phyloP scores from a whole-genome alignment of 306 rosid species.

The Inga oerstediana region DNA sequence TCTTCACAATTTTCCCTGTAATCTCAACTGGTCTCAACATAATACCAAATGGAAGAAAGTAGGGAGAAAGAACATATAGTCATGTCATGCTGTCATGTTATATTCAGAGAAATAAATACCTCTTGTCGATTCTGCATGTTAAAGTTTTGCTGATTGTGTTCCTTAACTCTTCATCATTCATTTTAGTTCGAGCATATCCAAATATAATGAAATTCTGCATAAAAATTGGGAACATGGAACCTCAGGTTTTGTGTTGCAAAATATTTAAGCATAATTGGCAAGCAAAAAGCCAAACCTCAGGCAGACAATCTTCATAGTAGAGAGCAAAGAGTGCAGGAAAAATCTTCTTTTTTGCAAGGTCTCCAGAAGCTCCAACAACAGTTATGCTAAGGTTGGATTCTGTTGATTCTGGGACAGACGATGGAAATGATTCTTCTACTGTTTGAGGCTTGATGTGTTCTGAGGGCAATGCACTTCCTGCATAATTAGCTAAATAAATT shows the following conservation, averaged over 20 bases:
- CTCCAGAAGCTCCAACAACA: constrained; percentile 98
- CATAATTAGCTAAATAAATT: constrained; percentile 18
- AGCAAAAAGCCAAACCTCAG: constrained; percentile 57
- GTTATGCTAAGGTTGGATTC: constrained; percentile 78
- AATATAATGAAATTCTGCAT: constrained; percentile 76
- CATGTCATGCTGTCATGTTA: constrained; percentile 12
- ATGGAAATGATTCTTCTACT: constrained; percentile 44
- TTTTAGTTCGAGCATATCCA: constrained; percentile 83
- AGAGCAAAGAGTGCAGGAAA: constrained; percentile 98
- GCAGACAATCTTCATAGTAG: constrained; percentile 85
- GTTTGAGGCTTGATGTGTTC: constrained; percentile 45
- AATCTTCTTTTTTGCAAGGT: constrained; percentile 95
- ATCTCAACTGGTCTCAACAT: constrained; percentile 28
- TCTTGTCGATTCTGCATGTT: constrained; percentile 93
- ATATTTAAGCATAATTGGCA: constrained; percentile 18
- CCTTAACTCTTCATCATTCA: constrained; percentile 82
- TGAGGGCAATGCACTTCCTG: constrained; percentile 54
- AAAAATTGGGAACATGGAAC: constrained; percentile 27
- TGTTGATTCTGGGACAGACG: constrained; percentile 41
- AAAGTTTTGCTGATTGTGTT: constrained; percentile 79
- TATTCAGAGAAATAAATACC: constrained; percentile 47
- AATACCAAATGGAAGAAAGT: constrained; percentile 7
- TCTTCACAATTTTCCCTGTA: constrained; percentile 86
- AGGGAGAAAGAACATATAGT: constrained; percentile 10
- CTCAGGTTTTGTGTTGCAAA: constrained; percentile 22